Conservation (phyloP, 2,329 filamentous ascomycete species). For the Aspergillus sp. region DNA sequence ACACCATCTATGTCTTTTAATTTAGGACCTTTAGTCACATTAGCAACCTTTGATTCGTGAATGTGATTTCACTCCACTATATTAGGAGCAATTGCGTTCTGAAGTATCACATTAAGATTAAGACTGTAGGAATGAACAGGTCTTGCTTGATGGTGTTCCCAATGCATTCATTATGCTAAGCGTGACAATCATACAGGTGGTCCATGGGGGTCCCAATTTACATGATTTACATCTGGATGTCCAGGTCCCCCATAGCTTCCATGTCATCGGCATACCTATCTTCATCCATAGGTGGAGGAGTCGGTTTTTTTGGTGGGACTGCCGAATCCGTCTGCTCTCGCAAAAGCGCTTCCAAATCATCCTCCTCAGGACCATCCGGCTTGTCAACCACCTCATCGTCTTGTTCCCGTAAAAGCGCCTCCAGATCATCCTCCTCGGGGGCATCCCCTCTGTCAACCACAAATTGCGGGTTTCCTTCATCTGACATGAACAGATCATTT, state of each 20-base stretch:
- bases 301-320: slow-evolving; percentile 51
- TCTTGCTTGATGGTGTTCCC: too few species aligned
- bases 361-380: too few species aligned
- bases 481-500: slow-evolving; percentile 30
- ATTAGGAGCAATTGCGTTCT: too few species aligned
- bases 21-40: background rate
- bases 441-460: slow-evolving; percentile 11
- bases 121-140: background rate
- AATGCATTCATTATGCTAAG: too few species aligned
- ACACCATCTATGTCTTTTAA: background rate
- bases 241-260: slow-evolving; percentile 48
- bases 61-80: background rate
- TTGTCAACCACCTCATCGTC: slow-evolving; percentile 13
- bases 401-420: slow-evolving; percentile 54
- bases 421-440: slow-evolving; percentile 48
- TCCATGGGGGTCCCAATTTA: background rate
- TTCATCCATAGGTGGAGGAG: slow-evolving; percentile 16
- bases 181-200: too few species aligned
- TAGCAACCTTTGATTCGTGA: background rate
- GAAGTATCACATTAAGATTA: background rate
- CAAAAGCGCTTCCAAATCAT: slow-evolving; percentile 34
- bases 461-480: slow-evolving; percentile 17
- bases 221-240: slow-evolving; percentile 13
- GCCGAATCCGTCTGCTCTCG: slow-evolving; percentile 41
- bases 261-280: background rate